Evolutionary conservation across 1,139 yeast species (phyloP), one percentile per base, ranked within the genome.

Genomic region (Hansenula sp.): DNA sequence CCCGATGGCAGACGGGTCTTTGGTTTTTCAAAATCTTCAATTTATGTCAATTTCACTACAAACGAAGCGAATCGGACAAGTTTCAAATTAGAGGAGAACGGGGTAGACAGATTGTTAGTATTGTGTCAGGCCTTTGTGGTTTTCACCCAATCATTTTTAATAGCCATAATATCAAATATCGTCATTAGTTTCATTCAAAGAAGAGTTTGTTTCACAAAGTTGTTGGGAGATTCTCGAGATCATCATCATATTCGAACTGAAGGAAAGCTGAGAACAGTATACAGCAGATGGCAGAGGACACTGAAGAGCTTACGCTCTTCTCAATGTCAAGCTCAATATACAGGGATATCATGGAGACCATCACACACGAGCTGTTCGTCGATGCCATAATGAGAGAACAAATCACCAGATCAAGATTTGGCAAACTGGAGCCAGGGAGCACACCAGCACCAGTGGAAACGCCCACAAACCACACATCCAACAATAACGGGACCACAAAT

Each of bases 361-460:
- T 74, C 34, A 64, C 74, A 12, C 73, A 71, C 42, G 76, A 71
- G 38, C 65, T 73, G 3, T 56, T 72, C 5, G 59, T 71, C 9
- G 63, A 64, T 28, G 67, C 72, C 1, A 50, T 73, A 7, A 49
- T 70, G 32, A 59, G 60, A 21, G 81, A 76, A 48, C 69, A 69
- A 47, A 47, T 61, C 28, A 51, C 57, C 25, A 52, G 71, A 27
- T 41, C 55, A 27, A 51, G 51, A 27, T 66, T 61, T 43, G 73
- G 73, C 0, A 57, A 59, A 4, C 13, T 48, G 11, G 46, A 45
- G 19, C 41, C 34, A 18, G 42, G 47, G 18, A 47, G 47, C 5
- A 47, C 50, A 12, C 47, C 56, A 8, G 51, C 47, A 16, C 53
- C 54, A 5, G 29, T 45, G 16, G 47, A 32, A 11, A 44, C 42